Evolutionary conservation across 345 rosid species (phyloP).

Genomic region (Cochlearia excelsa): DNA sequence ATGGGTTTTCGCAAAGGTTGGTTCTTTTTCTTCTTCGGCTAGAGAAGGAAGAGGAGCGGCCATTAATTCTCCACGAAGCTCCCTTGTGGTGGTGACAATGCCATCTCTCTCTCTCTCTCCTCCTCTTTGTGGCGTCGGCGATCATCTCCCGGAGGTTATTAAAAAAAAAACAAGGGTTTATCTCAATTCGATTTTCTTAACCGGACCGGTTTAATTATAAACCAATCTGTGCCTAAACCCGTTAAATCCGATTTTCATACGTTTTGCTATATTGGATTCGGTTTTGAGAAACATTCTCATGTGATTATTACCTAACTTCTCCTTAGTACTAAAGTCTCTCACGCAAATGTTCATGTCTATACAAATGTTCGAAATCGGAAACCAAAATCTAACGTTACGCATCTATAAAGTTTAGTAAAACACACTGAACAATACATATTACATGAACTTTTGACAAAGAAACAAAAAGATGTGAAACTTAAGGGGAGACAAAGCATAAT

Average conservation of each 20-base stretch:
- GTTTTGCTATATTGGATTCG: too few species aligned
- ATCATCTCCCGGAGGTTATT: conserved; percentile 32
- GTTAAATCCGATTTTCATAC: too few species aligned
- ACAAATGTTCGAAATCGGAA: neutral
- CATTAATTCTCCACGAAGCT: conserved; percentile 39
- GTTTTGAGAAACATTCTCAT: too few species aligned
- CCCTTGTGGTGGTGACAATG: neutral
- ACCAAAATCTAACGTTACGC: conserved; percentile 6
- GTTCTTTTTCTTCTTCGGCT: conserved; percentile 4
- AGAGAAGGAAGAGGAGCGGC: conserved; percentile 20
- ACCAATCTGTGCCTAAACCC: neutral
- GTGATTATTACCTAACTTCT: too few species aligned
- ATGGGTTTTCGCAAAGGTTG: neutral
- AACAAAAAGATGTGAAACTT: neutral
- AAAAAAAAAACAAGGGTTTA: conserved; percentile 31
- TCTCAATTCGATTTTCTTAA: conserved; percentile 11
- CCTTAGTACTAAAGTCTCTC: too few species aligned
- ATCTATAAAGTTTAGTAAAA: conserved; percentile 12
- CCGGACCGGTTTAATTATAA: conserved; percentile 9
- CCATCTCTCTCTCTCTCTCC: conserved; percentile 24
- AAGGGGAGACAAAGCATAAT: neutral
- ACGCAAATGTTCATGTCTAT: neutral
- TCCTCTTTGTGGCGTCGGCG: conserved; percentile 29
- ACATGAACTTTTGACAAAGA: conserved; percentile 9
- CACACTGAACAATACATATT: conserved; percentile 1